Base-by-base conservation (phyloP, 2,329 filamentous ascomycete species). In the Botryotinia narcissicola region DNA sequence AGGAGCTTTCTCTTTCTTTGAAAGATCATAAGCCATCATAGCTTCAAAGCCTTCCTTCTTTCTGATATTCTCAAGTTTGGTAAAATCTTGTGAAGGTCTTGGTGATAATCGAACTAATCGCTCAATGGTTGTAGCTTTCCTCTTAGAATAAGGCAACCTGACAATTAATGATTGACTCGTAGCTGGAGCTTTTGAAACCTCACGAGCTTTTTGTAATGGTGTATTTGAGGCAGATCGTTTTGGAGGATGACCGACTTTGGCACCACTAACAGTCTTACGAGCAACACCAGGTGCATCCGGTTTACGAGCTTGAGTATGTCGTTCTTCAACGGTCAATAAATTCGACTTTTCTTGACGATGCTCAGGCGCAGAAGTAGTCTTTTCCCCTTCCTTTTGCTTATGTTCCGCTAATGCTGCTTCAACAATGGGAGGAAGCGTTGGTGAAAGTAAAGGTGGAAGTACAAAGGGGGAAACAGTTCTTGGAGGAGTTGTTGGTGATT, bases 221-320 rank as follows among this genome's bases (percentile, higher is more conserved):
- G 63, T 71, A 70, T 71, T 77, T 3, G 77, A 76, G n/a, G 78
- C 78, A 25, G 66, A 75, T 42, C 71, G 74, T 32, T 80, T 80
- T 2, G 80, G 79, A 25, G 79, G 79, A 73, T 80, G 79, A 35
- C 79, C 80, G 74, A 80, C 73, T 59, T 68, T 72, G 60, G 80
- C 81, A 35, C 79, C 74, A 48, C 73, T 76, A 3, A 72, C 62
- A 10, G 78, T 79, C 67, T 81, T 81, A 25, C 78, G 77, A n/a
- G 80, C 80, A 57, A 81, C 80, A 48, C 79, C 80, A 44, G 78
- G 79, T 20, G 80, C 75, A 74, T 80, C 78, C 12, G 79, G 78
- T 60, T 76, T 76, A 35, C 80, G 77, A 62, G 75, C 79, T 67
- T 79, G 78, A 68, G 81, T 80, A 73, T 80, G 78, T 25, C 80